Conservation (phyloP, 73 alveolate species). For the Paramecium tetraurelia region DNA sequence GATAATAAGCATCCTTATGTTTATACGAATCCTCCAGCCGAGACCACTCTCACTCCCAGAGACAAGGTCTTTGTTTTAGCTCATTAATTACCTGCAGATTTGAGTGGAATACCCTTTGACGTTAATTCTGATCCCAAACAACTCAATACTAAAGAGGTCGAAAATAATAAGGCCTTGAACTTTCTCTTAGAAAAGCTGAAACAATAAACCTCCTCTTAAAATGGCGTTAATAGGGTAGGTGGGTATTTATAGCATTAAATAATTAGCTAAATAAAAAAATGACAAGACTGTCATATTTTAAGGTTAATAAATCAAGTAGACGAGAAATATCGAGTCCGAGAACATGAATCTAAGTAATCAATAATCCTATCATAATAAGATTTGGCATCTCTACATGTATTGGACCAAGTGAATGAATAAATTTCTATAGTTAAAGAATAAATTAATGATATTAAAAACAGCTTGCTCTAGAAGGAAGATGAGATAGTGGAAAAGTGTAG, state of each 20-base stretch:
- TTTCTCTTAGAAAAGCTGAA: not conserved
- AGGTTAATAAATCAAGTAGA: constrained; percentile 30
- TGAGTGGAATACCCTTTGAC: not conserved
- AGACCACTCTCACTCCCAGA: constrained; percentile 53
- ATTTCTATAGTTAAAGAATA: constrained; percentile 8
- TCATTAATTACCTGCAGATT: constrained; percentile 39
- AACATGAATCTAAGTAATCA: constrained; percentile 38
- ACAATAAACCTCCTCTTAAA: constrained; percentile 52
- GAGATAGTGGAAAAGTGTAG: constrained; percentile 49
- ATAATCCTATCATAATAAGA: not conserved
- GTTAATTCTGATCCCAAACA: constrained; percentile 2
- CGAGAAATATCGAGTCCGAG: constrained; percentile 38
- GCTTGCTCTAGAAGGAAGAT: not conserved
- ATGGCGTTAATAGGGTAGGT: constrained; percentile 9
- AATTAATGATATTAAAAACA: not conserved
- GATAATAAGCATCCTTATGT: constrained; percentile 94
- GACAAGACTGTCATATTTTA: constrained; percentile 14
- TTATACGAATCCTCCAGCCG: constrained; percentile 86
- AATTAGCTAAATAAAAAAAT: not conserved
- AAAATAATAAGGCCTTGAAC: not conserved
- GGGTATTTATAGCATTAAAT: not conserved
- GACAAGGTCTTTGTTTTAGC: constrained; percentile 62
- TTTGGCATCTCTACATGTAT: constrained; percentile 47
- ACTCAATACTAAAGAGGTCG: not conserved
- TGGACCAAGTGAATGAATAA: constrained; percentile 51